These are phyloP conservation scores for Epichloe sylvatica DNA, from an alignment of 2,329 filamentous ascomycete genomes.

Conservation along the genomic window DNA sequence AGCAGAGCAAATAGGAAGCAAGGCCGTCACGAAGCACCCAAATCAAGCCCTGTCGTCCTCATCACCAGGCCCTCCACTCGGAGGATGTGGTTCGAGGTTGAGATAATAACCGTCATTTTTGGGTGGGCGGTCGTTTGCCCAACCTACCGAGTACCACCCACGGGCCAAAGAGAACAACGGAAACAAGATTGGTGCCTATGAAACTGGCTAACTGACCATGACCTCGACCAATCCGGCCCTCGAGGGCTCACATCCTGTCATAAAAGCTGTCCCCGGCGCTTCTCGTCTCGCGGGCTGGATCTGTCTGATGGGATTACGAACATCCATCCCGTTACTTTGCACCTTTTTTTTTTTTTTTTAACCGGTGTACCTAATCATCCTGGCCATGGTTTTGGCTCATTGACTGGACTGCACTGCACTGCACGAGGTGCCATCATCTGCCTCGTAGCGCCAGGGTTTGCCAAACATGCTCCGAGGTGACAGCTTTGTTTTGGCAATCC, in stretches of 20 bases:
- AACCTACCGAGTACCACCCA: not conserved
- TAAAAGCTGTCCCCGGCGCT: not conserved
- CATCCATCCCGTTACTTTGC: no score
- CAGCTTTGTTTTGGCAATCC: no score
- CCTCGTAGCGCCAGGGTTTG: not conserved
- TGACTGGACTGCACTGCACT: no score
- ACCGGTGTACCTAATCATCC: not conserved
- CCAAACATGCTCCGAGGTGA: not conserved
- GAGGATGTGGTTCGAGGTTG: not conserved
- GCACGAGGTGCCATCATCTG: not conserved
- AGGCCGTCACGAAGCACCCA: not conserved
- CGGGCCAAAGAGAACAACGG: not conserved
- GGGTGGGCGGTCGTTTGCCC: constrained; percentile 4
- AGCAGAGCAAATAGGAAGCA: constrained; percentile 2
- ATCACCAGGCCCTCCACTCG: not conserved
- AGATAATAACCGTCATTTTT: not conserved
- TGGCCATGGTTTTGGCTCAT: no score
- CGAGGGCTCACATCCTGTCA: not conserved
- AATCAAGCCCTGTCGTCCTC: not conserved
- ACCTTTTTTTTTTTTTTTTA: not conserved
- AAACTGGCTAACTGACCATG: not conserved
- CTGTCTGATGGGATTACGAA: not conserved
- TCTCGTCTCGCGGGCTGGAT: not conserved
- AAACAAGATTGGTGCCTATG: not conserved
- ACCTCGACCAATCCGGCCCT: not conserved